Evolutionary conservation across 2,329 filamentous ascomycete genomes (phyloP), one percentile per base, ranked within the genome.

Genomic region (Ophiostoma sp.): DNA sequence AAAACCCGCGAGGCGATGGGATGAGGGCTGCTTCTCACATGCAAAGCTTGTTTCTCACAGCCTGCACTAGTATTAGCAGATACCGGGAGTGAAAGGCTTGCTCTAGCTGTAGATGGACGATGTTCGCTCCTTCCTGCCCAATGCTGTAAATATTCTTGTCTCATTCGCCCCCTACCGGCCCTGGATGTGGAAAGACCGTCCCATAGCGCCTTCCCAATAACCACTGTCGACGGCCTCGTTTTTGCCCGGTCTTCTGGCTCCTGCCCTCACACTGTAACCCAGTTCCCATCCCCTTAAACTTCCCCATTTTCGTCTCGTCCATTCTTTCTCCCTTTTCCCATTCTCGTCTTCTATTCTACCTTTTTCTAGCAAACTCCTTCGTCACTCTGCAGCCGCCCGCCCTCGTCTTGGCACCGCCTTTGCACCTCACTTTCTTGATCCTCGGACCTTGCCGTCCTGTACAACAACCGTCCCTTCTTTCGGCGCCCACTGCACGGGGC

Each of bases 321-420:
- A 12, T 33, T 50, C 45, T 52, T 36, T 69, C 42, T 22, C 15
- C 25, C 25, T 50, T 22, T 50, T 17, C 42, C 64, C 42, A 1
- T 52, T 52, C 45, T 69, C 11, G 28, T 69, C 68, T 57, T 45
- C 50, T 45, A 42, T 59, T 52, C 6, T 22, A 28, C 50, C 22
- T 42, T 12, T 42, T 50, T 50, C 42, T 36, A 50, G 22, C 39
- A 31, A 12, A 12, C 48, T n/a, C 22, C 50, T 45, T n/a, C 33
- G 4, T 42, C 48, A n/a, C 12, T 42, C 33, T 57, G 45, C 66
- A 36, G 22, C 66, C 22, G 6, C 45, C 68, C 50, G 68, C 28
- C 68, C 33, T 57, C 33, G 48, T 70, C 68, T 45, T 70, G 68
- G 68, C 68, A 57, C 33, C 33, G n/a, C 50, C 33, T 42, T 70